A percentile compares a stretch with the other conserved stretches of the same genome.
Conservation (phyloP, 2,329 filamentous ascomycete genomes). For the Blumeriella jaapii region DNA sequence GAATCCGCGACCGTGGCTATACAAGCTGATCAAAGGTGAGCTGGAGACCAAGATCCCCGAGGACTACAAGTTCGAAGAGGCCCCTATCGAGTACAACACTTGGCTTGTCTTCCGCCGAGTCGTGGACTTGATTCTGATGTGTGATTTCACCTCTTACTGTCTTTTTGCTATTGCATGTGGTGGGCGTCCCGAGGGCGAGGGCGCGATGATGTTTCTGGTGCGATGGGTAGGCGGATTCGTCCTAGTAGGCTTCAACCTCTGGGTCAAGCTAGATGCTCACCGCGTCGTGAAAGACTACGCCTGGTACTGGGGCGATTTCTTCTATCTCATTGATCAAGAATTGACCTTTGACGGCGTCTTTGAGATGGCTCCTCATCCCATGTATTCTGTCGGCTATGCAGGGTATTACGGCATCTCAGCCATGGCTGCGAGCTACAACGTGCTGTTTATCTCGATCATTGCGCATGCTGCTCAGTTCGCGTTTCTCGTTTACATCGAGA, state of each 20-base stretch:
- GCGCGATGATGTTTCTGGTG: constrained; percentile 51
- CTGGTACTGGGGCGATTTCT: constrained; percentile 99
- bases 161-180: constrained; percentile 88
- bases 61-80: constrained; percentile 88
- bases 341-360: constrained; percentile 98
- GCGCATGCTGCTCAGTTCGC: constrained; percentile 91
- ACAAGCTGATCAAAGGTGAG: constrained; percentile 74
- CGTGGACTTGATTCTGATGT: constrained; percentile 96
- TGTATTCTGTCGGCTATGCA: constrained; percentile 97
- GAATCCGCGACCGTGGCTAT: constrained; percentile 73
- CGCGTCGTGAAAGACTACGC: constrained; percentile 97
- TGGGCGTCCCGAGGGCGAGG: constrained; percentile 63
- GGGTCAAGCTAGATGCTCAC: constrained; percentile 97
- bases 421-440: constrained; percentile 96
- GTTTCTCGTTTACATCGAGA: constrained; percentile 86
- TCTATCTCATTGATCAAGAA: constrained; percentile 95
- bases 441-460: constrained; percentile 91
- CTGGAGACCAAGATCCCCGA: constrained; percentile 88
- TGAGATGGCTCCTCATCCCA: constrained; percentile 96
- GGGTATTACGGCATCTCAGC: constrained; percentile 97
- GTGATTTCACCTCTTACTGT: constrained; percentile 94
- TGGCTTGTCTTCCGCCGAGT: constrained; percentile 94
- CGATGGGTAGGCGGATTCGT: constrained; percentile 71
- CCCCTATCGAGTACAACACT: constrained; percentile 96
- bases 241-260: constrained; percentile 87